Evolutionary conservation across 139 green algal species (phyloP).

Genomic region (Chlamydomonas applanata): DNA sequence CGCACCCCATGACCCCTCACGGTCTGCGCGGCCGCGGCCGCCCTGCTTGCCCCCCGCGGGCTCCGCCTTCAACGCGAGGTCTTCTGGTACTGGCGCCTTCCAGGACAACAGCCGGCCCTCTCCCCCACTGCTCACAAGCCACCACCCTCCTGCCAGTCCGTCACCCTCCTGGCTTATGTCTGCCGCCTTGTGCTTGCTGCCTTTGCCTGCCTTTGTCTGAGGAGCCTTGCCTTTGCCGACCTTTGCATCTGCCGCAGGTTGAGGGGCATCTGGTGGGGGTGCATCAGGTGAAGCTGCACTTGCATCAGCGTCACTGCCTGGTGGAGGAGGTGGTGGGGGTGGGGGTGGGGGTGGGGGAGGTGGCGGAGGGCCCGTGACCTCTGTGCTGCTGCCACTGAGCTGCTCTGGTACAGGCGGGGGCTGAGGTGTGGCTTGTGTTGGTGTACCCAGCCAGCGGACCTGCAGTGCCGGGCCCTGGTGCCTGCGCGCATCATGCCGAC

Average conservation of each 20-base stretch:
- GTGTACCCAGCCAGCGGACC: not conserved
- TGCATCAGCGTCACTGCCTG: not conserved
- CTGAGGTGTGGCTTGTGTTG: not conserved
- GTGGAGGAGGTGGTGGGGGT: not conserved
- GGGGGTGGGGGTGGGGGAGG: not conserved
- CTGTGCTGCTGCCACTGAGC: no score
- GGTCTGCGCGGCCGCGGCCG: not conserved
- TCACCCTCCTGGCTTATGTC: not conserved
- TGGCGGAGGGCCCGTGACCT: not conserved
- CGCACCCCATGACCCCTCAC: not conserved
- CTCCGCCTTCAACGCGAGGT: not conserved
- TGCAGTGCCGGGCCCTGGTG: conserved; percentile 16
- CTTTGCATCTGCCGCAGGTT: not conserved
- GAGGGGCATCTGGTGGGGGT: no score
- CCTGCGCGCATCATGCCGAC: no score
- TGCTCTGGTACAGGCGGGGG: not conserved
- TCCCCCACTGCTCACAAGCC: conserved; percentile 28
- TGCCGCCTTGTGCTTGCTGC: not conserved
- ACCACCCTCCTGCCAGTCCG: not conserved
- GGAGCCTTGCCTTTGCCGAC: not conserved
- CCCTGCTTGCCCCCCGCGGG: not conserved
- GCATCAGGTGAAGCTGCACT: no score
- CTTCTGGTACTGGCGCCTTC: not conserved
- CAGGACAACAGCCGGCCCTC: conserved; percentile 34
- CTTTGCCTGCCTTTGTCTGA: not conserved